Conservation (phyloP, 2,329 filamentous ascomycete genomes). For the Trichoderma sp. region DNA sequence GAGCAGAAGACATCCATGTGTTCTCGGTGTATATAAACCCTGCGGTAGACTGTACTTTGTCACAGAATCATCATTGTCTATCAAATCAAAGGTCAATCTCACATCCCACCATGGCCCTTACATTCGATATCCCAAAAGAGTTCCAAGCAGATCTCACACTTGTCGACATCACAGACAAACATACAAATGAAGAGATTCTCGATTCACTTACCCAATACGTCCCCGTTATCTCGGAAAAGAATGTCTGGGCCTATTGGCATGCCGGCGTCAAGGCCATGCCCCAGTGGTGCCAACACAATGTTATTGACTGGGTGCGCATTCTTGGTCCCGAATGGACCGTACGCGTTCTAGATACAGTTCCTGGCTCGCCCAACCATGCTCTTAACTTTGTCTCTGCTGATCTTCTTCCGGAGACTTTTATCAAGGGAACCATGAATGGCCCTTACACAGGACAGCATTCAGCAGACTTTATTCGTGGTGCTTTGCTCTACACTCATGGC, state of each 20-base stretch:
- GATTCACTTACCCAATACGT: neutral
- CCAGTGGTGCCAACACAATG: conserved; percentile 30
- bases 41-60: neutral
- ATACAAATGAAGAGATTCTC: neutral
- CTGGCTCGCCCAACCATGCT: conserved; percentile 36
- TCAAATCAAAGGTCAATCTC: neutral
- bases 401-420: conserved; percentile 38
- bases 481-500: conserved; percentile 40
- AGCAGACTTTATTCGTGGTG: conserved; percentile 46
- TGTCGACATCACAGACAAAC: neutral
- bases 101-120: neutral
- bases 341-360: conserved; percentile 38
- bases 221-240: conserved; percentile 34
- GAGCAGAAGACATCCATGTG: neutral
- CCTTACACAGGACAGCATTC: conserved; percentile 42
- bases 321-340: conserved; percentile 38
- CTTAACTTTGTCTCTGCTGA: conserved; percentile 35
- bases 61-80: neutral
- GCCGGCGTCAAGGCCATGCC: conserved; percentile 34
- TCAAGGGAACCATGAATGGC: conserved; percentile 44
- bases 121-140: neutral
- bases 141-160: neutral
- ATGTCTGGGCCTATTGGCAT: conserved; percentile 46
- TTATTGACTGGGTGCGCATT: conserved; percentile 39
- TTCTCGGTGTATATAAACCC: neutral